Evolutionary conservation across 306 rosid genomes (phyloP), one percentile per base, ranked within the genome.

Genomic region (Malus sieversii): DNA sequence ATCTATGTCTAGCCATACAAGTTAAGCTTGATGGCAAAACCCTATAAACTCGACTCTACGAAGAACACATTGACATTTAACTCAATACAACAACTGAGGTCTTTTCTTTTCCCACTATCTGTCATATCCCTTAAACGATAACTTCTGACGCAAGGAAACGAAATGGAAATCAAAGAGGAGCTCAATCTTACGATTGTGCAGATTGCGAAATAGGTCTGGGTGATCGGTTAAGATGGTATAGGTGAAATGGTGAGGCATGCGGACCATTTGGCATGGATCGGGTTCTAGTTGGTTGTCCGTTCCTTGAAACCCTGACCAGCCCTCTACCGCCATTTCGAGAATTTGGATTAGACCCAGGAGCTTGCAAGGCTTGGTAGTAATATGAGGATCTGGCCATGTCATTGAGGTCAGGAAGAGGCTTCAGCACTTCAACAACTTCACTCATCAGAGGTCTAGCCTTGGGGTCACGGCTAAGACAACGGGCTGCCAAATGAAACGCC

Each of bases 381-480:
- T 90, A 51, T 18, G 84, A 64, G 33, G 86, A 66, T 46, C 20
- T 18, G 18, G 81, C 75, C 77, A 71, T 77, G 29, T 81, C 85
- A 22, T 73, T 79, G n/a, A 72, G 63, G 23, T 65, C 20, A 1
- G 77, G 78, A 42, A 87, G 68, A 64, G 79, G 75, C 40, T 53
- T 62, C 10, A 92, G 64, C 8, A 22, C 74, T 40, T 38, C 74
- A 20, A 85, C 91, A 6, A 92, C 89, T 61, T 86, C 85, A 44
- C 89, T 88, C 97, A 92, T 92, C 8, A 44, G 51, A 0, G 97
- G 97, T 68, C 96, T 81, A 42, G 67, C 42, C 70, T 73, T 90
- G 6, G 86, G 88, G 35, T 88, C 81, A 1, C 45, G 61, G 29
- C 66, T 40, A 52, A 87, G 33, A 52, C 97, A 92, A 2, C 46